A percentile compares a stretch with the other conserved stretches of the same genome.
Conservation (phyloP, 805 yeast genomes). For the Jamesozyma jinghongensis region DNA sequence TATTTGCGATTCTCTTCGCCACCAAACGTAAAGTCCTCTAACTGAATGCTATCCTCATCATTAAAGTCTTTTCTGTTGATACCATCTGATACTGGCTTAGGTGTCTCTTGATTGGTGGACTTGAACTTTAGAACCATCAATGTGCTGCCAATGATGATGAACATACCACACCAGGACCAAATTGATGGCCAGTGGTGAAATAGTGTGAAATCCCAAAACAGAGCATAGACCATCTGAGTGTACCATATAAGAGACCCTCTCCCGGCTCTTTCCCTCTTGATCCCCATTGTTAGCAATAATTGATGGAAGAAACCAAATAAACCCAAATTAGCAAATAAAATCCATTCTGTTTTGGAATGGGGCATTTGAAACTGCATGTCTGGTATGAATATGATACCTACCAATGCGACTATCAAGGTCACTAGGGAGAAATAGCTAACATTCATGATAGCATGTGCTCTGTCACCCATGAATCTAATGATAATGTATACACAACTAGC, state of each 20-base stretch:
- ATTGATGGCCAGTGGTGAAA: constrained; percentile 68
- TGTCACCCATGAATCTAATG: constrained; percentile 64
- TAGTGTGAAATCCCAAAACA: constrained; percentile 60
- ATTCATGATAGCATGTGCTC: constrained; percentile 71
- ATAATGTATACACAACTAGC: constrained; percentile 61
- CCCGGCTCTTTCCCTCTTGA: constrained; percentile 72
- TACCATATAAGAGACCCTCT: constrained; percentile 68
- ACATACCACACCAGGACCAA: constrained; percentile 60
- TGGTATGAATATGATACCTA: constrained; percentile 48
- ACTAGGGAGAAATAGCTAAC: constrained; percentile 68
- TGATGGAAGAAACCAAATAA: constrained; percentile 78
- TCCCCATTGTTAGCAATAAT: constrained; percentile 67
- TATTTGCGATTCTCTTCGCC: no score
- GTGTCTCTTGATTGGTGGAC: constrained; percentile 18
- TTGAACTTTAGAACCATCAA: constrained; percentile 47
- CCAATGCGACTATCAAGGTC: constrained; percentile 45
- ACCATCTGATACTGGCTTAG: no score
- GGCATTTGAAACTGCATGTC: constrained; percentile 54
- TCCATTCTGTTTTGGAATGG: constrained; percentile 55
- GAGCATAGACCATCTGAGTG: constrained; percentile 68
- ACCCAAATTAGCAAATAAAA: constrained; percentile 52
- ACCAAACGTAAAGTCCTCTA: background rate
- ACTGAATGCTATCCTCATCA: background rate
- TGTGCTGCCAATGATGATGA: constrained; percentile 59
- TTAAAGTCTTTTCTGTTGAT: background rate